A percentile compares a stretch with the other conserved stretches of the same genome.
These are phyloP conservation scores for Prunella vulgaris DNA, from an alignment of 257 asterid genomes.

Conservation along the genomic window DNA sequence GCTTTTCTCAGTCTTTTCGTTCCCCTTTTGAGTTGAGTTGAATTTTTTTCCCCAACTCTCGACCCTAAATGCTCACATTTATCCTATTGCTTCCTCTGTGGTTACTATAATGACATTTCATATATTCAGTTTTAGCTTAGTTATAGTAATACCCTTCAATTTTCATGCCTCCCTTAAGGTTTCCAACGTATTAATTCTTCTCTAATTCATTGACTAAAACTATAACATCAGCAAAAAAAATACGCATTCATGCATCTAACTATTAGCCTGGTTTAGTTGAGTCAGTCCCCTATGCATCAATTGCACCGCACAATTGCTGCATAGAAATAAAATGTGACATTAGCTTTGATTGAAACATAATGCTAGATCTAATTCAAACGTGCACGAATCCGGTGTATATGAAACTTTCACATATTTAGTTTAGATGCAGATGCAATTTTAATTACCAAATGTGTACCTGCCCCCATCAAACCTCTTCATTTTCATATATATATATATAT, in stretches of 20 bases:
- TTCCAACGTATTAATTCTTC: background rate
- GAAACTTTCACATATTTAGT: background rate
- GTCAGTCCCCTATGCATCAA: too few relatives aligned
- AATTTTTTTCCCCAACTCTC: background rate
- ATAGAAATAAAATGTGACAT: too few relatives aligned
- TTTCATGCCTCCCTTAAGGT: background rate
- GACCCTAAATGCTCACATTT: background rate
- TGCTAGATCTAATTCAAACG: too few relatives aligned
- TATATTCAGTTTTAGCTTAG: background rate
- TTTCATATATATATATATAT: too few relatives aligned
- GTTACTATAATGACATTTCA: background rate
- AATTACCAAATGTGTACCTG: conserved; percentile 19
- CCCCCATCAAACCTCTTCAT: conserved; percentile 15
- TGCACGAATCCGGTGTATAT: too few relatives aligned
- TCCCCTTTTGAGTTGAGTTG: background rate
- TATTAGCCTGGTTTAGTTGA: too few relatives aligned
- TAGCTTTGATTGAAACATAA: too few relatives aligned
- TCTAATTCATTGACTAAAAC: background rate
- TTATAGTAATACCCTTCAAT: background rate
- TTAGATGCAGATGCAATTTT: conserved; percentile 8
- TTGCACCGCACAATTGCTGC: too few relatives aligned
- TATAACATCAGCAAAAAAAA: background rate
- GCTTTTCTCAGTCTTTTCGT: background rate
- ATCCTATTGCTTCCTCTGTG: background rate
- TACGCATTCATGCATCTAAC: background rate